Base-by-base conservation (phyloP, 176 grass and related monocot species). In the Alopecurus myosuroides region DNA sequence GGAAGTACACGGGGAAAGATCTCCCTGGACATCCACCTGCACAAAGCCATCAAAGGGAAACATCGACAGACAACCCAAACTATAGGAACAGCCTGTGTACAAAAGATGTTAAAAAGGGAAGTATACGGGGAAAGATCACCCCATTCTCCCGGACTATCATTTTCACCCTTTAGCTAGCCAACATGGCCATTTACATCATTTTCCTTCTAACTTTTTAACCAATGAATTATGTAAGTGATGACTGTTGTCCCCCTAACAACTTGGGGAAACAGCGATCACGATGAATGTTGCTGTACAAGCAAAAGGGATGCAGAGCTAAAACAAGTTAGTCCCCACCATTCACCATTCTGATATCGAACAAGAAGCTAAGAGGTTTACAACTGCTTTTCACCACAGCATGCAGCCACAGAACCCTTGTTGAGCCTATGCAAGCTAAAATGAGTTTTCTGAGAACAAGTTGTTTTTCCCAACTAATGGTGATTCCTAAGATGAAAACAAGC, bases 201-300 rank as follows among this genome's bases (percentile, higher is more conserved):
- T 56, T 70, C 48, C 23, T 22, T 71, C 65, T 84, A 83, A 45
- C 74, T 74, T 82, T 46, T 36, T 80, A 84, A 91, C 49, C 42
- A 90, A 87, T 87, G 81, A 91, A 91, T 80, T 91, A 80, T 40
- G 60, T 48, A 73, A 52, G 55, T 28, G 81, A 84, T 42, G 9
- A 26, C 85, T 81, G 89, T 41, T 76, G 56, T 9, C 81, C 70
- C 70, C 58, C 67, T 52, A 80, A 79, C 57, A 87, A 76, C 85
- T 58, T 39, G 74, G 85, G 85, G 85, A 89, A 85, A 76, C 85
- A 81, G 81, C 31, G 7, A 67, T 81, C 90, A 88, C 82, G 48
- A 90, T 76, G 67, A 94, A 89, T 85, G 60, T 57, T 78, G 82
- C 85, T 92, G 85, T 92, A 94, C 85, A 92, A 77, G 71, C 85